Percentiles rank a stretch among this genome's conserved stretches.
phyloP scores from a whole-genome alignment of 768 basidiomycete genomes.

The Goffeauzyma gilvescens region DNA sequence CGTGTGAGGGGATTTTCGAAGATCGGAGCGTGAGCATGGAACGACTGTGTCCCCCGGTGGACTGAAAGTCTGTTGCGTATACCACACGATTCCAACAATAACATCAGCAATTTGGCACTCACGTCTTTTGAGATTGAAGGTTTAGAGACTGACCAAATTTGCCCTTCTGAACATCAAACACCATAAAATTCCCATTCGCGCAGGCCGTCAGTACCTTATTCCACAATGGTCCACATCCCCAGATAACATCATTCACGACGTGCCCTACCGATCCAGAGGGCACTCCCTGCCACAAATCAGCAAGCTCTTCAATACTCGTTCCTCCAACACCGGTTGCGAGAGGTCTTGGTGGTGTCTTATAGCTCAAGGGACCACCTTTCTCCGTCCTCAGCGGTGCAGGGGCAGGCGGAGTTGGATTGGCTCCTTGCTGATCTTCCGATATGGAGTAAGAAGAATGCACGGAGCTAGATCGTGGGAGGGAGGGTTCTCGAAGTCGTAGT shows the following conservation, averaged over 20 bases:
- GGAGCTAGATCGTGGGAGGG: conserved; percentile 4
- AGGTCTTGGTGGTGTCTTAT: conserved; percentile 3
- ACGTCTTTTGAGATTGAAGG: no score
- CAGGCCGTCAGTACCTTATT: conserved; percentile 25
- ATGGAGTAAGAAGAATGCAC: conserved; percentile 5
- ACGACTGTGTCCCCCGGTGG: no score
- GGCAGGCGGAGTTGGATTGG: conserved; percentile 1
- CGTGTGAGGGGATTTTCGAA: conserved; percentile 16
- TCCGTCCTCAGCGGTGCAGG: not conserved
- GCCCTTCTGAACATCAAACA: conserved; percentile 25
- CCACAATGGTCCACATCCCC: conserved; percentile 27
- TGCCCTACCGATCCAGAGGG: conserved; percentile 18
- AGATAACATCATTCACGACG: conserved; percentile 26
- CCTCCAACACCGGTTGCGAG: conserved; percentile 19
- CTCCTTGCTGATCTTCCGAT: not conserved
- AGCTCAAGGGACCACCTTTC: no score
- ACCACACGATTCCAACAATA: conserved; percentile 12
- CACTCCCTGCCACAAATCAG: conserved; percentile 25
- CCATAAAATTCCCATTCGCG: conserved; percentile 25
- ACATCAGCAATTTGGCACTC: not conserved
- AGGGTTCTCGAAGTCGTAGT: conserved; percentile 17
- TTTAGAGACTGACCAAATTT: conserved; percentile 22
- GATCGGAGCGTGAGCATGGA: conserved; percentile 21
- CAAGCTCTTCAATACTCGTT: conserved; percentile 18
- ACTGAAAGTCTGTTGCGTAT: no score